Conservation (phyloP, 2,329 filamentous ascomycete genomes). For the Penicillium sp. region DNA sequence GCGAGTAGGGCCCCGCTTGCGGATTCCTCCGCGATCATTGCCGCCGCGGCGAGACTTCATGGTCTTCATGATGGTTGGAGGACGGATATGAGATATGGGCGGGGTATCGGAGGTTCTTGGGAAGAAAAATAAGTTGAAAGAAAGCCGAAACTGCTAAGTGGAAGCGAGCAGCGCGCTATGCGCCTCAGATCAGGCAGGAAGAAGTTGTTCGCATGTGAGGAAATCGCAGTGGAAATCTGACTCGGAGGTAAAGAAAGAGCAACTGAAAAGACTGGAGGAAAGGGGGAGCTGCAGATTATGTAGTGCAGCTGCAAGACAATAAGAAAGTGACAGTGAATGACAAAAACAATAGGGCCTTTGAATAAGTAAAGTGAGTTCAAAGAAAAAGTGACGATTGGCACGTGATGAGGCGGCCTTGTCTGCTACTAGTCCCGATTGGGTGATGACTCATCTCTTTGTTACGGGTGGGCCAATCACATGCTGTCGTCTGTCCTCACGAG, state of each 20-base stretch:
- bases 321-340: constrained; percentile 4
- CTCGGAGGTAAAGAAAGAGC: neutral
- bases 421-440: neutral
- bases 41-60: constrained; percentile 30
- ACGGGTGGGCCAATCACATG: constrained; percentile 23
- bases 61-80: constrained; percentile 27
- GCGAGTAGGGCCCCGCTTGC: constrained; percentile 47
- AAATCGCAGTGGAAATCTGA: neutral
- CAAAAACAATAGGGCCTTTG: constrained; percentile 7
- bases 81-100: neutral
- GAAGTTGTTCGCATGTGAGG: constrained; percentile 21
- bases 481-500: constrained; percentile 32
- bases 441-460: constrained; percentile 12
- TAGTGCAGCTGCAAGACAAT: constrained; percentile 10
- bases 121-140: neutral
- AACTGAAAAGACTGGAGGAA: neutral
- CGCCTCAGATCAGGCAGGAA: constrained; percentile 23
- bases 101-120: neutral
- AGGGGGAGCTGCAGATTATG: constrained; percentile 4
- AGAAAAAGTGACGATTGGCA: constrained; percentile 34
- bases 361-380: constrained; percentile 8
- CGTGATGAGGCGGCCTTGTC: constrained; percentile 13
- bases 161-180: constrained; percentile 22
- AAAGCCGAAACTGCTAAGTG: constrained; percentile 1
- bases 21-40: constrained; percentile 49